Conservation (phyloP, 2,329 filamentous ascomycete genomes). For the Fusarium sarcochroum region DNA sequence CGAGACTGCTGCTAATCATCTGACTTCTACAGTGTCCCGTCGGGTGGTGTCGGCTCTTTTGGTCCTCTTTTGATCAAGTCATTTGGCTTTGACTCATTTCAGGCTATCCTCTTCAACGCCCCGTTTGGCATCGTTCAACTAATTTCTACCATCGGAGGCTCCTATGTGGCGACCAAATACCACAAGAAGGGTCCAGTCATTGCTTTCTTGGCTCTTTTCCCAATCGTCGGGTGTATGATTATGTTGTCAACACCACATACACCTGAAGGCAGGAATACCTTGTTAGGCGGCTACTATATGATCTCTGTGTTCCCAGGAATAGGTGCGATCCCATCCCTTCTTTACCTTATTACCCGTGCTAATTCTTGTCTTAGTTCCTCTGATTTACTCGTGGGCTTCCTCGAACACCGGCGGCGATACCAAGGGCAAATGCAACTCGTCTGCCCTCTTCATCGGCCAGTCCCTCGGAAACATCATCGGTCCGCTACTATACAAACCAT, state of each 20-base stretch:
- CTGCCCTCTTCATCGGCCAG: constrained; percentile 71
- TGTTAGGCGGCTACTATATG: constrained; percentile 71
- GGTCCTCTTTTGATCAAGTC: constrained; percentile 70
- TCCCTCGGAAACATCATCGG: constrained; percentile 76
- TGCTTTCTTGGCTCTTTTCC: constrained; percentile 67
- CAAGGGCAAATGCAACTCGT: constrained; percentile 75
- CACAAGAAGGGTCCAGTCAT: constrained; percentile 72
- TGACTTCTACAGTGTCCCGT: constrained; percentile 57
- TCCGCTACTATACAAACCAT: constrained; percentile 45
- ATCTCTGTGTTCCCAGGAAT: constrained; percentile 71
- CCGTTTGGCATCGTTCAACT: constrained; percentile 73
- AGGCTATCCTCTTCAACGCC: constrained; percentile 72
- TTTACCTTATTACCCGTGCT: fast-evolving
- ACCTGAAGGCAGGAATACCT: constrained; percentile 52
- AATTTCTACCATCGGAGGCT: constrained; percentile 70
- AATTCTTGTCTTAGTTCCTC: constrained; percentile 55
- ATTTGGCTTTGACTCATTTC: constrained; percentile 69
- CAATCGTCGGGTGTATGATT: constrained; percentile 63
- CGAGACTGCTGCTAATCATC: not conserved
- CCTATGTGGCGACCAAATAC: constrained; percentile 66
- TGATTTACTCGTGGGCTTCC: constrained; percentile 70
- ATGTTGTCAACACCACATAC: constrained; percentile 65
- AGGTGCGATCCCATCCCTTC: not conserved
- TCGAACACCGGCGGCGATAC: constrained; percentile 76
- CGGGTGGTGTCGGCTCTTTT: constrained; percentile 71